Percentiles rank a stretch among this genome's conserved stretches.
Conservation (phyloP, 2,329 filamentous ascomycete genomes). For the Aspergillus japonicus region DNA sequence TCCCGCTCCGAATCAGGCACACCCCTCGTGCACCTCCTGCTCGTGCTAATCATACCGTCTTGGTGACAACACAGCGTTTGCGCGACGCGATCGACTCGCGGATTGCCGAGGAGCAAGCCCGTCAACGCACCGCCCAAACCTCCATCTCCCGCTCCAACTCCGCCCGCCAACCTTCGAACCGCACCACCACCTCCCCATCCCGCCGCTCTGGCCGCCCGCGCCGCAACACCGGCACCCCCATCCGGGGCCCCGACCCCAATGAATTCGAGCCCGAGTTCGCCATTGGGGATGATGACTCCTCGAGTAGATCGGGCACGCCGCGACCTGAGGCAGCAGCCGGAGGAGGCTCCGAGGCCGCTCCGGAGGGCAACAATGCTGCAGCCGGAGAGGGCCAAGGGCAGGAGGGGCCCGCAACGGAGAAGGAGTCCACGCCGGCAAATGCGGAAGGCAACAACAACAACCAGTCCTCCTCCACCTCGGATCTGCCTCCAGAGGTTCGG, state of each 20-base stretch:
- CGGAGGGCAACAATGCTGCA: slow-evolving; percentile 17
- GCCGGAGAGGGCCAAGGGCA: slow-evolving; percentile 23
- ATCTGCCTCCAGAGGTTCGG: slow-evolving; percentile 72
- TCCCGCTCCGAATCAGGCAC: not conserved
- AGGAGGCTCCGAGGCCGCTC: slow-evolving; percentile 23
- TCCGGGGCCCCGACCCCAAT: slow-evolving; percentile 72
- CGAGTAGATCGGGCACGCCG: slow-evolving; percentile 62
- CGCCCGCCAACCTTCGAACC: slow-evolving; percentile 36
- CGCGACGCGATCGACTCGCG: slow-evolving; percentile 81
- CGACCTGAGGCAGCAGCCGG: slow-evolving; percentile 45
- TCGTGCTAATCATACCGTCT: not conserved
- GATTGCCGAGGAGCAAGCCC: slow-evolving; percentile 88
- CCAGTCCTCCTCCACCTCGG: slow-evolving; percentile 37
- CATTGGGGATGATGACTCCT: slow-evolving; percentile 76
- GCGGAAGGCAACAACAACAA: slow-evolving; percentile 16
- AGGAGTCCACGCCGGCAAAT: slow-evolving; percentile 22
- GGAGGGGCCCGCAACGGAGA: slow-evolving; percentile 20
- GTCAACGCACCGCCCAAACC: slow-evolving; percentile 58
- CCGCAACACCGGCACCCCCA: slow-evolving; percentile 42
- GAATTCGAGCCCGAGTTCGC: slow-evolving; percentile 86
- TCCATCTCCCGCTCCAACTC: slow-evolving; percentile 47
- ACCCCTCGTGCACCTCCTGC: not conserved
- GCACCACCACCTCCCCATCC: slow-evolving; percentile 27
- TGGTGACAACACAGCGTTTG: slow-evolving; percentile 59
- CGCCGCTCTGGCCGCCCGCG: slow-evolving; percentile 33